Percentiles rank a stretch among this genome's conserved stretches.
Conservation (phyloP, 2,329 filamentous ascomycete species). For the Cercospora beticola region DNA sequence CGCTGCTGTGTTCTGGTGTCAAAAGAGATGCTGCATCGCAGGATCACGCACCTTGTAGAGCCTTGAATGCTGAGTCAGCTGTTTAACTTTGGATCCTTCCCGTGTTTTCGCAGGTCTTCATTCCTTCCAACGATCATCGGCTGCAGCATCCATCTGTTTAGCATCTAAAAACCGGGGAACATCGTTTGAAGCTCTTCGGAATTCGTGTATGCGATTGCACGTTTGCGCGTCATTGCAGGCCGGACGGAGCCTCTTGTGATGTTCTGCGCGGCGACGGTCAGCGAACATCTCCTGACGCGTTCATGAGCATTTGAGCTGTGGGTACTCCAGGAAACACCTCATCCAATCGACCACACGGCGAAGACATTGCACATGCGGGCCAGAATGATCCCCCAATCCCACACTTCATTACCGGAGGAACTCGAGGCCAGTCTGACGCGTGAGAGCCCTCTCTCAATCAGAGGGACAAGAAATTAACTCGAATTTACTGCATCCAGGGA, state of each 20-base stretch:
- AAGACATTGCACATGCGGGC: background rate
- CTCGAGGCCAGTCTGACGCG: background rate
- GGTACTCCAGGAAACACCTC: background rate
- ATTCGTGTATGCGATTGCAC: background rate
- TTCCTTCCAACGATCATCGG: background rate
- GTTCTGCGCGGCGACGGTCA: background rate
- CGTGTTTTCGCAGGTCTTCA: background rate
- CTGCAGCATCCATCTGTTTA: background rate
- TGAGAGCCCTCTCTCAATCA: background rate
- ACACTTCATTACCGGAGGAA: background rate
- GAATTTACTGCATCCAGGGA: background rate
- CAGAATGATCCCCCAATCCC: background rate
- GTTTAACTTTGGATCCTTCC: background rate
- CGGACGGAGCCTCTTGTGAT: background rate
- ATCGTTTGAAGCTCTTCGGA: background rate
- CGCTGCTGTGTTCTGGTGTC: background rate
- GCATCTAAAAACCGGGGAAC: background rate
- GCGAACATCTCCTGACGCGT: background rate
- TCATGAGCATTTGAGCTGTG: background rate
- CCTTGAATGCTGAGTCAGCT: slow-evolving; percentile 7
- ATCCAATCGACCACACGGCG: background rate
- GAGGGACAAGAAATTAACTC: background rate
- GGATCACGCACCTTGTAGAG: background rate
- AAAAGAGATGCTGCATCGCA: background rate
- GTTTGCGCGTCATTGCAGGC: background rate